A percentile compares a stretch with the other conserved stretches of the same genome.
These are phyloP conservation scores for Lasiodiplodia citricola DNA, from an alignment of 2,329 filamentous ascomycete species.

Conservation along the genomic window DNA sequence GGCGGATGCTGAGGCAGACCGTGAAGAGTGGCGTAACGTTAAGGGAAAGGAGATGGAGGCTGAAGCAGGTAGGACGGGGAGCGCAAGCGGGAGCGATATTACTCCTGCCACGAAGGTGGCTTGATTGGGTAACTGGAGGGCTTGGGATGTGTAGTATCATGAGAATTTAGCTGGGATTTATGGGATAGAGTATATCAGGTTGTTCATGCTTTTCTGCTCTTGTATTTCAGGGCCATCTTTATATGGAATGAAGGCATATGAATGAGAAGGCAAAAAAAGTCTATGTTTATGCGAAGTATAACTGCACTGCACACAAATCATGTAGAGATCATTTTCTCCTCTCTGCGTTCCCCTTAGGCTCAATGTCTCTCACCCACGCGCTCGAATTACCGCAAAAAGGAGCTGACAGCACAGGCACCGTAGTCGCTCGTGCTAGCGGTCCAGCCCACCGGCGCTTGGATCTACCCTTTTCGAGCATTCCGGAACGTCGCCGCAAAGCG, in stretches of 20 bases:
- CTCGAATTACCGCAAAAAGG: not conserved
- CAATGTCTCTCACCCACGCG: not conserved
- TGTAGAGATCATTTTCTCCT: not conserved
- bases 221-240: not conserved
- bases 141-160: not conserved
- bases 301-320: not conserved
- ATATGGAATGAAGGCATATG: too few relatives aligned
- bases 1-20: constrained; percentile 44
- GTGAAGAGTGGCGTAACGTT: constrained; percentile 36
- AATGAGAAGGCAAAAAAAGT: not conserved
- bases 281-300: not conserved
- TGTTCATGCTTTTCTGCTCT: not conserved
- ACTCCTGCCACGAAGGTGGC: not conserved
- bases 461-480: not conserved
- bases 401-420: not conserved
- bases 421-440: not conserved
- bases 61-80: constrained; percentile 39
- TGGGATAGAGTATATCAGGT: not conserved
- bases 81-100: constrained; percentile 1
- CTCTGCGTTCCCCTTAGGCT: not conserved
- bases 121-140: not conserved
- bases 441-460: not conserved
- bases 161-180: not conserved
- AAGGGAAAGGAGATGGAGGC: constrained; percentile 45
- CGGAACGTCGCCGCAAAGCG: not conserved